These are phyloP conservation scores for Neurospora sp. DNA, from an alignment of 495 filamentous ascomycete species.

Conservation along the genomic window DNA sequence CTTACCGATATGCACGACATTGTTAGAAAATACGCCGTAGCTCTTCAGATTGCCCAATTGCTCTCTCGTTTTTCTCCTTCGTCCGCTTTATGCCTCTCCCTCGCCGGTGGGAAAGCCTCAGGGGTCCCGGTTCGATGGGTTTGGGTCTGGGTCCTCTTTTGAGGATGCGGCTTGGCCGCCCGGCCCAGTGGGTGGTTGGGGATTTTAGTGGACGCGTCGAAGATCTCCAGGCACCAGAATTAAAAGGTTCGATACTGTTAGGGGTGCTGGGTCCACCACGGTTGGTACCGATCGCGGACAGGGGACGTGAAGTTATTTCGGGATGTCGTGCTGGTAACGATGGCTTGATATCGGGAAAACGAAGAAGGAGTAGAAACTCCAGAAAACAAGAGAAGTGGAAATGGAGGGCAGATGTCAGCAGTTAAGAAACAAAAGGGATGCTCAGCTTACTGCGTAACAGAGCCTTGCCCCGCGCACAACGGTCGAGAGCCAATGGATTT, in stretches of 20 bases:
- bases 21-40: background rate
- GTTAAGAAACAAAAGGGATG: background rate
- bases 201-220: background rate
- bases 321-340: background rate
- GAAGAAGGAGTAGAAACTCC: background rate
- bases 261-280: background rate
- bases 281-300: background rate
- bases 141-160: background rate
- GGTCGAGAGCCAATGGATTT: background rate
- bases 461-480: background rate
- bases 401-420: background rate
- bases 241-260: background rate
- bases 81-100: background rate
- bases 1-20: background rate
- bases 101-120: background rate
- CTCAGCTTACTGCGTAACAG: background rate
- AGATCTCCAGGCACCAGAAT: background rate
- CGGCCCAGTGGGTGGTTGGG: background rate
- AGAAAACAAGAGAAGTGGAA: background rate
- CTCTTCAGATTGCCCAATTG: background rate
- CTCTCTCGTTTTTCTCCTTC: background rate
- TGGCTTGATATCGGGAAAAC: background rate
- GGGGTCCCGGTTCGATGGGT: background rate
- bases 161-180: background rate
- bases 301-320: background rate